Evolutionary conservation across 1,284 basidiomycete species (phyloP).

Genomic region (Leccinum griseonigrum): DNA sequence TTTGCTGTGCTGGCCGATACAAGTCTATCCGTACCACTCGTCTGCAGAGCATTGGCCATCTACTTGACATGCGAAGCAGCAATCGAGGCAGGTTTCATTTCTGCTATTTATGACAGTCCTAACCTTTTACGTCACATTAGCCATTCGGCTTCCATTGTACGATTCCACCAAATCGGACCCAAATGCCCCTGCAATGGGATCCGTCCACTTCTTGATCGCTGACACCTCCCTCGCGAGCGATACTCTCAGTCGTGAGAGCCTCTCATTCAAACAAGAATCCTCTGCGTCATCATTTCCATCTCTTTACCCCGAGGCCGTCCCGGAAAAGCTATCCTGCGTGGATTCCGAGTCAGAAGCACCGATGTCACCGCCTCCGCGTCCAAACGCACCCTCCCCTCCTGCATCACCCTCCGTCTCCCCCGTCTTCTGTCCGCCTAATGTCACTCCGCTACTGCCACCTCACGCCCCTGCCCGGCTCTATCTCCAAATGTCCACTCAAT

Average conservation of each 20-base stretch:
- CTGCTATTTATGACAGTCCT: constrained; percentile 27
- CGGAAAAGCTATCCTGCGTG: constrained; percentile 20
- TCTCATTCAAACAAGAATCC: constrained; percentile 10
- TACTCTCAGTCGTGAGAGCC: constrained; percentile 14
- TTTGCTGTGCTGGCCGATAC: constrained; percentile 29
- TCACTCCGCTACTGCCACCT: constrained; percentile 15
- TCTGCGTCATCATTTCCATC: constrained; percentile 5
- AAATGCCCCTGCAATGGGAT: constrained; percentile 28
- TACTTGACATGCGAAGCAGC: constrained; percentile 28
- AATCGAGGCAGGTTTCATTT: constrained; percentile 33
- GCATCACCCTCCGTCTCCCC: constrained; percentile 17
- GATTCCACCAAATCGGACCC: constrained; percentile 30
- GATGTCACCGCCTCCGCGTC: constrained; percentile 21
- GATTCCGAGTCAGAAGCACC: constrained; percentile 21
- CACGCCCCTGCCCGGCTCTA: constrained; percentile 23
- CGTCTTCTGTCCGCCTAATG: constrained; percentile 11
- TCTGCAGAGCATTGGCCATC: constrained; percentile 22
- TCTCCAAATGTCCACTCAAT: constrained; percentile 25
- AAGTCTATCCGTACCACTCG: constrained; percentile 30
- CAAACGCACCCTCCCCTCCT: constrained; percentile 17
- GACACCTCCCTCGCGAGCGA: constrained; percentile 2
- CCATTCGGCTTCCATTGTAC: constrained; percentile 33
- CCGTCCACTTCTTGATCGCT: constrained; percentile 26
- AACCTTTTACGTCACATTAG: constrained; percentile 30
- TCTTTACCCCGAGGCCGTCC: constrained; percentile 20